Evolutionary conservation across 2,329 filamentous ascomycete species (phyloP).

Genomic region (Nothophaeocryptopus gaeumannii): DNA sequence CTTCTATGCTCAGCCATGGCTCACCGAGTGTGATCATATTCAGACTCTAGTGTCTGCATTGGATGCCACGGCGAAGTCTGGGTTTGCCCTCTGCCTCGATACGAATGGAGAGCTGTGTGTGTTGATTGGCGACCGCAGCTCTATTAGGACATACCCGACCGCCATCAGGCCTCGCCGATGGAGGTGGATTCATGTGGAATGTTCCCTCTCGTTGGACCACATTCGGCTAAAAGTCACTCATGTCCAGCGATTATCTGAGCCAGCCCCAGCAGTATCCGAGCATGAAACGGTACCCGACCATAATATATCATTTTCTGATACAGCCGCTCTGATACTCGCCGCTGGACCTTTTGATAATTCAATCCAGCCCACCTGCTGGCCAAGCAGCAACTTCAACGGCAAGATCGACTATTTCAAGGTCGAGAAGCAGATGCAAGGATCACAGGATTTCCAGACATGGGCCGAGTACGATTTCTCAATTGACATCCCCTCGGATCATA

Average conservation of each 20-base stretch:
- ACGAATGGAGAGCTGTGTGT: background rate
- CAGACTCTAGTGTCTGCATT: constrained; percentile 1
- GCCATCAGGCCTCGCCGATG: constrained; percentile 1
- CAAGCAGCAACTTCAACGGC: constrained; percentile 2
- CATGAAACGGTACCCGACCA: background rate
- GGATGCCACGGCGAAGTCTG: background rate
- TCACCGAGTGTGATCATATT: background rate
- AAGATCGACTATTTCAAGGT: constrained; percentile 2
- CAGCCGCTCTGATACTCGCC: background rate
- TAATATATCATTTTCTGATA: background rate
- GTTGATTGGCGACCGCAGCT: background rate
- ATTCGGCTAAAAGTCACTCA: background rate
- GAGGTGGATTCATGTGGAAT: constrained; percentile 1
- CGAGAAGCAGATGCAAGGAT: background rate
- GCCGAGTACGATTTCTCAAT: constrained; percentile 2
- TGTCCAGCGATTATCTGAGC: background rate
- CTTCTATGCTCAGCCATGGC: constrained; percentile 4
- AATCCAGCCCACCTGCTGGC: background rate
- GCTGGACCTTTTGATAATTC: background rate
- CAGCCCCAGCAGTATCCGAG: background rate
- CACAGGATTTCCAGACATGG: background rate
- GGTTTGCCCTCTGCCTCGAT: background rate
- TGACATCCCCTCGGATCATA: background rate
- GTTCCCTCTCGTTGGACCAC: background rate
- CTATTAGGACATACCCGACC: background rate